Conservation (phyloP, 1,139 yeast genomes). For the Scheffersomyces titani region DNA sequence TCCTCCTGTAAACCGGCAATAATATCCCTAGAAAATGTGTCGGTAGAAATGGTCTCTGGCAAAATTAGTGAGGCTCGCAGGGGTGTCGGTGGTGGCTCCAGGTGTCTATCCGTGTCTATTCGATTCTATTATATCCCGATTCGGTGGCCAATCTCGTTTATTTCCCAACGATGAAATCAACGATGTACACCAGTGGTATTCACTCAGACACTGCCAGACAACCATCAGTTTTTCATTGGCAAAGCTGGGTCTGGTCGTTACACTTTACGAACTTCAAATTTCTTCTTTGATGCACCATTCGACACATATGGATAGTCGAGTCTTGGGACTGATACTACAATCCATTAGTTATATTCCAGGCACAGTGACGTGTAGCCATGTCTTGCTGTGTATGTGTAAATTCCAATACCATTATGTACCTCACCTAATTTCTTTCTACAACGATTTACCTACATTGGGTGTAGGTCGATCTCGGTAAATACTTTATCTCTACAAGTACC, state of each 20-base stretch:
- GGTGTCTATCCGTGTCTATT: no score
- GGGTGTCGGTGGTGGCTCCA: background rate
- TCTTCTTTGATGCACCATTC: no score
- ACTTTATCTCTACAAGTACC: background rate
- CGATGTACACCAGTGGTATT: background rate
- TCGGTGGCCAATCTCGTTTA: background rate
- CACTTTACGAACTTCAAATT: background rate
- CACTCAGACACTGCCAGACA: background rate
- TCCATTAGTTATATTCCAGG: background rate
- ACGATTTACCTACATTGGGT: background rate
- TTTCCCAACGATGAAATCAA: background rate
- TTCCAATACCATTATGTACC: background rate
- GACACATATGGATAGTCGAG: no score
- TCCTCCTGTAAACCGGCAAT: background rate
- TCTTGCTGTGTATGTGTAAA: background rate
- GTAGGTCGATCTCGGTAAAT: background rate
- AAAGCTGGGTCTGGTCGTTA: background rate
- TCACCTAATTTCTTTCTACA: background rate
- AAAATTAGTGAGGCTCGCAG: background rate
- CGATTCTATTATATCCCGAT: no score
- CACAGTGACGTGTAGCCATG: background rate
- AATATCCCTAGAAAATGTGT: background rate
- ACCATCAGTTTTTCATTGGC: background rate
- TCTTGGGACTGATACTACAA: background rate
- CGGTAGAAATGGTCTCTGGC: background rate